phyloP scores from a whole-genome alignment of 2,329 filamentous ascomycete genomes.

The Pestalotiopsis sp. region DNA sequence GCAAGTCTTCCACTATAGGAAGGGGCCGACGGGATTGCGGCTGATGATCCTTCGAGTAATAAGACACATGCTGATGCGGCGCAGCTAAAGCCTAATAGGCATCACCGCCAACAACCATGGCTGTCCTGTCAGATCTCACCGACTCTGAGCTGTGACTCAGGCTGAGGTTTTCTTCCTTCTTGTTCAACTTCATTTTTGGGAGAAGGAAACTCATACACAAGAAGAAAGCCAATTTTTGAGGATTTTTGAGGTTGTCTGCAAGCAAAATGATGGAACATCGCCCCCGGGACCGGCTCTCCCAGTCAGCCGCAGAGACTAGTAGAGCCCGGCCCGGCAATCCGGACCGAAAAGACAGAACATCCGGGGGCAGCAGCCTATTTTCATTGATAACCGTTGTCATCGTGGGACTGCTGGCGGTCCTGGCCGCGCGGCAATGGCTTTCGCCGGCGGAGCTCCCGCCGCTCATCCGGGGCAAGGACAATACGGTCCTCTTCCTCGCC shows the following conservation, averaged over 20 bases:
- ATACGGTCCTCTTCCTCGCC: slow-evolving; percentile 36
- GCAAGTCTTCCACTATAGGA: neutral
- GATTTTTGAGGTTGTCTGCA: neutral
- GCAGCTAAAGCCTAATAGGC: neutral
- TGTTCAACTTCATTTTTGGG: neutral
- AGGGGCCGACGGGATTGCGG: neutral
- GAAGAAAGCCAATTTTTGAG: neutral
- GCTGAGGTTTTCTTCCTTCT: neutral
- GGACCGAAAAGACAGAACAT: neutral
- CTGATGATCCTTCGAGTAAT: neutral
- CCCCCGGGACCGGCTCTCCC: neutral
- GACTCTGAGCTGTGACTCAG: neutral
- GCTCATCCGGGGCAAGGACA: slow-evolving; percentile 24
- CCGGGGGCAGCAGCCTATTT: neutral
- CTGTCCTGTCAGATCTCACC: neutral
- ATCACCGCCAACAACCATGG: neutral
- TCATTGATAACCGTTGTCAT: neutral
- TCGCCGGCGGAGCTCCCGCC: neutral
- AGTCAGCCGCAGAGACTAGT: neutral
- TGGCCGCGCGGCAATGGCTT: neutral
- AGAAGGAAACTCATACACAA: neutral
- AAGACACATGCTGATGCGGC: neutral
- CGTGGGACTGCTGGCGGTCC: neutral
- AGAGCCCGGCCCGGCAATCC: neutral
- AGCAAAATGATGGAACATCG: neutral